Base-by-base conservation (phyloP, 1,139 yeast species). In the Kurtzmaniella quercitrusa region DNA sequence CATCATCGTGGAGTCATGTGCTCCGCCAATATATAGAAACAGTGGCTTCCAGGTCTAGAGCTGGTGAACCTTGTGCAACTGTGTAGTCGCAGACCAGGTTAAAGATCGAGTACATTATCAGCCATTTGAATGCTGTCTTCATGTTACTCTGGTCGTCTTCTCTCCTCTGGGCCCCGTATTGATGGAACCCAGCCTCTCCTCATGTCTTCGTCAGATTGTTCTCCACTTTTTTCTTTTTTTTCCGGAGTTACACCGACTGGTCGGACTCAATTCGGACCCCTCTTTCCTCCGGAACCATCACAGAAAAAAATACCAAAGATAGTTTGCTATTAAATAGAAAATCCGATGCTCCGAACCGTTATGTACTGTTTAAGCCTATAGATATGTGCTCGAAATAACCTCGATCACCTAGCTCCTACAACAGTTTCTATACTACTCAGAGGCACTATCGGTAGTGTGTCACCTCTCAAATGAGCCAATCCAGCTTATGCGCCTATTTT, bases 261-360 rank as follows among this genome's bases (percentile, higher is more conserved):
- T 40, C 42, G 42, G 42, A 40, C 42, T 40, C 15, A 14, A 17
- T 40, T 40, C 42, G 42, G 42, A 40, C 42, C 42, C 42, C 42
- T 40, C 39, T 21, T 25, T 25, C 33, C 34, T 37, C 39, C 16
- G 39, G 39, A 37, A 27, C 31, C 5, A 27, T 12, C 21, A 17
- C 23, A 5, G 23, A 4, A 33, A 17, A 23, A 27, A 10, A 27
- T 10, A 10, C 12, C 31, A 11, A 27, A 6, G 10, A 10, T 12
- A 11, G 31, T 10, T 21, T 27, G 31, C 31, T 10, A 5, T 3
- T 27, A n/a, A n/a, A 6, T 11, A 5, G 31, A 27, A 27, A 27
- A 5, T 10, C 31, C 31, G n/a, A 10, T 27, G n/a, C 31, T 27
- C 31, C 31, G 31, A 12, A 4, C 7, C 12, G 12, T 7, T 4